phyloP scores from a whole-genome alignment of 2,329 filamentous ascomycete genomes.

The Botrytis paeoniae region DNA sequence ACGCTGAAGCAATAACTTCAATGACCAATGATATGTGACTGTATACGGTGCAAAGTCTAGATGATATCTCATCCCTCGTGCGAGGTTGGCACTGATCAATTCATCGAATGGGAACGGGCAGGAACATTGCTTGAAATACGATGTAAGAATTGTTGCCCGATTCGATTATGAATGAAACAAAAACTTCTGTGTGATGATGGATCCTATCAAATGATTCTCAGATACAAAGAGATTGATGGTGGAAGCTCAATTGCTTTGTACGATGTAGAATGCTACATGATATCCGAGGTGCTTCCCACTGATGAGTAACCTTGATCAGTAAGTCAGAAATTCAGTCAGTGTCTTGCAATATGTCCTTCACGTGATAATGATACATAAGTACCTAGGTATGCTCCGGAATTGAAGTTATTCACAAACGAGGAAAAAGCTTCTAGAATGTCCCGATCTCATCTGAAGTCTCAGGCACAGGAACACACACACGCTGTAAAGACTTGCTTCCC shows the following conservation, averaged over 20 bases:
- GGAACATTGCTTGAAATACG: not conserved
- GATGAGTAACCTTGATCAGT: not conserved
- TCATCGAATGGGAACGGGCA: not conserved
- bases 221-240: not conserved
- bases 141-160: not conserved
- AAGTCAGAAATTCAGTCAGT: not conserved
- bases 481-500: not conserved
- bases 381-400: too few species aligned
- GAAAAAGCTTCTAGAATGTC: constrained; percentile 2
- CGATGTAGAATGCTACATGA: not conserved
- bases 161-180: not conserved
- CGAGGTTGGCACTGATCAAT: not conserved
- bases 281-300: not conserved
- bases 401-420: not conserved
- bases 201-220: not conserved
- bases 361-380: not conserved
- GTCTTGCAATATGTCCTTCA: not conserved
- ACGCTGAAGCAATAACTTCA: not conserved
- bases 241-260: not conserved
- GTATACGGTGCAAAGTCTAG: constrained; percentile 8
- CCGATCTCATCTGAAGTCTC: not conserved
- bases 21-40: not conserved
- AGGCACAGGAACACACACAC: not conserved
- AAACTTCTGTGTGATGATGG: not conserved
- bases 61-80: not conserved